Evolutionary conservation across 352 stramenopile species (phyloP), one percentile per base, ranked within the genome.

Genomic region (Pythium grandisporangium): DNA sequence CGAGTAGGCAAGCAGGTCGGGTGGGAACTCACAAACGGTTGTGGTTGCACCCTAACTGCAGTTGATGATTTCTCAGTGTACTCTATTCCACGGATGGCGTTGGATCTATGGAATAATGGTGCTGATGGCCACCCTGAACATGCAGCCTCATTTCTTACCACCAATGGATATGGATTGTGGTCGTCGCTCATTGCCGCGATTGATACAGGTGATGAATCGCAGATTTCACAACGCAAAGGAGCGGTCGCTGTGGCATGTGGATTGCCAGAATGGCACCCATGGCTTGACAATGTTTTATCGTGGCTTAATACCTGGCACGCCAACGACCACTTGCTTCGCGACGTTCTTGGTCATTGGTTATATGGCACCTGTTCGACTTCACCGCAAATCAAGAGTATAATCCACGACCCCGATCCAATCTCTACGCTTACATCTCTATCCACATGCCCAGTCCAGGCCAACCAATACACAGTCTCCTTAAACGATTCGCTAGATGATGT

Each of bases 321-420:
- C 0, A 81, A 74, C 19, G 76, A 86, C 8, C 49, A 84, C 16
- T 26, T 84, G 1, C 17, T 66, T 5, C 66, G 70, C 4, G 72
- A 89, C 21, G 68, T 86, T 5, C 38, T 84, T 0, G 67, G 76
- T 0, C 72, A 86, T 42, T 89, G 76, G 76, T 24, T 84, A 16
- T 51, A 81, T 26, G 68, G 67, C 6, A 58, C 63, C 1, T 89
- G 76, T 21, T 53, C 61, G 2, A 84, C 59, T 0, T 57, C 47
- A 0, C 53, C 74, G 2, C 34, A 17, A n/a, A 41, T 47, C 2
- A 5, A 63, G 4, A 37, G 24, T 6, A 26, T 65, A 17, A 25
- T 63, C 4, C 42, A 43, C 5, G 45, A 55, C 21, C 21, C 53
- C 1, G 11, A 50, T 14, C 42, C 53, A 1, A 33, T 59, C 8